Evolutionary conservation across 768 basidiomycete genomes (phyloP), one percentile per base, ranked within the genome.

Genomic region (Phylloporus arenicola): DNA sequence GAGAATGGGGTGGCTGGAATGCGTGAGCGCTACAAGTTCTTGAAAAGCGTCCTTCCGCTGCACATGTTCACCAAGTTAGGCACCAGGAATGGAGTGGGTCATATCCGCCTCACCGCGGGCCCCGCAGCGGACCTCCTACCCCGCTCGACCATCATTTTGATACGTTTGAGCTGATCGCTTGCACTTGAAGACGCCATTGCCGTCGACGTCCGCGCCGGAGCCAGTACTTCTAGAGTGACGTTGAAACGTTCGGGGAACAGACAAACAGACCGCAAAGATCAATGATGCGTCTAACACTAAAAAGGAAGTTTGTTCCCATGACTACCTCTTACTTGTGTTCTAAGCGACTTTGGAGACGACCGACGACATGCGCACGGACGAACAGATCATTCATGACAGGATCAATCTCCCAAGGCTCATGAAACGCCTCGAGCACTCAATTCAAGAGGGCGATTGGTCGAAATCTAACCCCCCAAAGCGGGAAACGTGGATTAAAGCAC

Each of bases 351-450:
- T 41, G 20, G 27, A 19, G 41, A 48, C 48, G 41, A n/a, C 42
- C 42, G 12, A n/a, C 44, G 51, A 33, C 50, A 68, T 68, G 66
- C 65, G 60, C 14, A 66, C 64, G 31, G 51, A 57, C 51, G 68
- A 68, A 39, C 64, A 68, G 50, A 50, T 52, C 16, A 51, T 58
- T 33, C 86, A 86, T 51, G 83, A 89, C 69, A 76, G 79, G 56
- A 78, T 89, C 12, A 89, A 89, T 65, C 71, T 89, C 9, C 67
- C 69, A 10, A 75, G 84, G 43, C 74, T 89, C 7, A 65, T 88
- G 5, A 72, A 75, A 39, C 65, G 81, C 48, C 74, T 90, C 0
- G 84, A 88, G 50, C 79, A 77, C 57, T 72, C 76, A 10, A 65
- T 78, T 0, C 67, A 66, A 19, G 62, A 67, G 12, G 64, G 60